These are phyloP conservation scores for Schwanniomyces yamadae DNA, from an alignment of 805 yeast genomes.

Conservation along the genomic window DNA sequence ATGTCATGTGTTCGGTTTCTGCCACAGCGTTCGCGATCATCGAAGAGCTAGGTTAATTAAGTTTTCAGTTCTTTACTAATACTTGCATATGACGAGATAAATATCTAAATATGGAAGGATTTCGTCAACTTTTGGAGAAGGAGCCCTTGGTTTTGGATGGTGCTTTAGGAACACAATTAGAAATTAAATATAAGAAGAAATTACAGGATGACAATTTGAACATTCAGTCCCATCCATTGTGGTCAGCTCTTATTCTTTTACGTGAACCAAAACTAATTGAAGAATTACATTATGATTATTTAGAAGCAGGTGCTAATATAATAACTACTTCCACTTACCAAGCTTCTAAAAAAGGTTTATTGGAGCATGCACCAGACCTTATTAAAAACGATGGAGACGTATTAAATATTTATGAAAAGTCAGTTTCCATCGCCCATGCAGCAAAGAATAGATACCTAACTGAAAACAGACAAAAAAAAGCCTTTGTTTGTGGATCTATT, in stretches of 20 bases:
- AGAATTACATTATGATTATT: conserved; percentile 50
- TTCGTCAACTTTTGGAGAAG: too few relatives aligned
- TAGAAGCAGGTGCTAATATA: conserved; percentile 54
- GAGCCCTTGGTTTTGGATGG: conserved; percentile 46
- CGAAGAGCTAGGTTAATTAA: too few relatives aligned
- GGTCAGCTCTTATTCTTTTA: conserved; percentile 60
- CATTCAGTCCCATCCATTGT: conserved; percentile 42
- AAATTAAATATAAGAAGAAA: conserved; percentile 37
- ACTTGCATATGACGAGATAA: too few relatives aligned
- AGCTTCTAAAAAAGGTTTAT: conserved; percentile 45
- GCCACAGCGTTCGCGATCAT: too few relatives aligned
- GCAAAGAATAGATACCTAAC: conserved; percentile 12
- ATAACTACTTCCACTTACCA: conserved; percentile 63
- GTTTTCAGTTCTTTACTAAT: too few relatives aligned
- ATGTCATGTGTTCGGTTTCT: too few relatives aligned
- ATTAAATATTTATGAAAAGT: conserved; percentile 18
- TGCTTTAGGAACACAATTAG: conserved; percentile 65
- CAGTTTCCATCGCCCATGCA: conserved; percentile 22
- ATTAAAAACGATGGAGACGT: conserved; percentile 13
- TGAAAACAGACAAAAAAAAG: conserved; percentile 1
- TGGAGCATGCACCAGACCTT: conserved; percentile 16
- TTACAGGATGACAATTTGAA: conserved; percentile 8
- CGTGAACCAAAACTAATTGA: conserved; percentile 43
- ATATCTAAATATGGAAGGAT: too few relatives aligned
- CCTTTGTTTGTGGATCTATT: conserved; percentile 56